Evolutionary conservation across 495 filamentous ascomycete genomes (phyloP), one percentile per base, ranked within the genome.

Genomic region (Entonaema liquescens): DNA sequence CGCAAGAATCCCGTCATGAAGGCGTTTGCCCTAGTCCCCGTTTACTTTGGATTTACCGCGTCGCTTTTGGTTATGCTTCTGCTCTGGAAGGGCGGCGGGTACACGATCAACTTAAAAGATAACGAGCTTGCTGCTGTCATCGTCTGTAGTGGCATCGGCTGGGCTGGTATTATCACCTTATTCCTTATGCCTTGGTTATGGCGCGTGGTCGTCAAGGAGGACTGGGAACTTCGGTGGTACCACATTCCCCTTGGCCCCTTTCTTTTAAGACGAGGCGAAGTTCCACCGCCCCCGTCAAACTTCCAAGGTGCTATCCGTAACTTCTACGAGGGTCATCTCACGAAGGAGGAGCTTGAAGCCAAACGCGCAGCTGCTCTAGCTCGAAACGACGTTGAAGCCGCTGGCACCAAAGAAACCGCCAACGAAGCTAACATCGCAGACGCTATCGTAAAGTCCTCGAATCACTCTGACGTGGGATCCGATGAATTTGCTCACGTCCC

Each of bases 101-200:
- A 70, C 79, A 78, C 60, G 60, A 78, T 82, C 67, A 77, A 64
- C 21, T 76, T 89, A 17, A 84, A 79, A 31, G 82, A 83, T 28
- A 81, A 85, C 19, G 83, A 85, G 54, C 80, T 84, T 15, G 81
- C 74, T 13, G 89, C 85, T 13, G 83, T 86, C 62, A 86, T 90
- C 62, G 70, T 91, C 38, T 88, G 85, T 42, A 84, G 87, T 21
- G 85, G 89, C 67, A 79, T 81, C 53, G 89, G 80, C 29, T 84
- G 86, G 42, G 83, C 84, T 28, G 21, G 84, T 52, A 55, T 92
- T 49, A 72, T 83, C 28, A 76, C 80, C 71, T 68, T 85, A 69
- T 91, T 91, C 80, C 85, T 91, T 78, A 69, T 89, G 29, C 89
- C 89, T 4, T 92, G 84, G 77, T 77, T 91, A 71, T 80, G 89